Percentiles rank a stretch among this genome's conserved stretches.
phyloP scores from a whole-genome alignment of 192 early-diverging fungal species.

The Podila minutissima region DNA sequence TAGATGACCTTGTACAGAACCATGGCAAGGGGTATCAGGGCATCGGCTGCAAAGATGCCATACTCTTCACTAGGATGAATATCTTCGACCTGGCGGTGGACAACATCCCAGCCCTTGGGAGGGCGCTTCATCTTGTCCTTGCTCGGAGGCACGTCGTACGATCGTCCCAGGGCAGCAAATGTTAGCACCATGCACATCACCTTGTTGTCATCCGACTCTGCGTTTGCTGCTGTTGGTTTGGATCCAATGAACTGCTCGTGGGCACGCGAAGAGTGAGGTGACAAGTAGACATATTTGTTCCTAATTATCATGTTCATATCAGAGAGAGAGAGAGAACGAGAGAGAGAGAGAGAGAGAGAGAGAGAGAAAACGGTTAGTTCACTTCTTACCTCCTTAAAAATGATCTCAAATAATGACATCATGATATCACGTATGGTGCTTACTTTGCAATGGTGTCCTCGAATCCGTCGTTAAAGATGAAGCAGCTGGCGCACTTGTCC shows the following conservation, averaged over 20 bases:
- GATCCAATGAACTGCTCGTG: slow-evolving; percentile 23
- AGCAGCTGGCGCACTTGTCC: slow-evolving; percentile 48
- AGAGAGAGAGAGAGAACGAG: not conserved
- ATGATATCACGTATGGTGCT: not conserved
- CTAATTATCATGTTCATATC: slow-evolving; percentile 1
- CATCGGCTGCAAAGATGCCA: slow-evolving; percentile 46
- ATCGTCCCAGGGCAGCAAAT: slow-evolving; percentile 31
- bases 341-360: not conserved
- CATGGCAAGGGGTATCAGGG: slow-evolving; percentile 43
- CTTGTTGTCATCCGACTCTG: slow-evolving; percentile 19
- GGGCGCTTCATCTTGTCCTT: slow-evolving; percentile 37
- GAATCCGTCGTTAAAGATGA: slow-evolving; percentile 51
- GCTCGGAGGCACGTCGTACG: slow-evolving; percentile 34
- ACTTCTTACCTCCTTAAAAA: not conserved
- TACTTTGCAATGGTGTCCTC: slow-evolving; percentile 45
- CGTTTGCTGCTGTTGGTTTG: not conserved
- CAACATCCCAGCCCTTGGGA: slow-evolving; percentile 42
- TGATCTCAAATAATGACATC: not conserved
- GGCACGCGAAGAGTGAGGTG: slow-evolving; percentile 33
- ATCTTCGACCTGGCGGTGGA: slow-evolving; percentile 20
- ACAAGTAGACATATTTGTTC: slow-evolving; percentile 31
- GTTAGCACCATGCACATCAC: slow-evolving; percentile 46
- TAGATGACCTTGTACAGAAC: slow-evolving; percentile 41
- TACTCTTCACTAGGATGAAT: slow-evolving; percentile 24
- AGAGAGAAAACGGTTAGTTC: not conserved